These are phyloP conservation scores for Wickerhamomyces kurtzmanii DNA, from an alignment of 805 yeast species.

Conservation along the genomic window DNA sequence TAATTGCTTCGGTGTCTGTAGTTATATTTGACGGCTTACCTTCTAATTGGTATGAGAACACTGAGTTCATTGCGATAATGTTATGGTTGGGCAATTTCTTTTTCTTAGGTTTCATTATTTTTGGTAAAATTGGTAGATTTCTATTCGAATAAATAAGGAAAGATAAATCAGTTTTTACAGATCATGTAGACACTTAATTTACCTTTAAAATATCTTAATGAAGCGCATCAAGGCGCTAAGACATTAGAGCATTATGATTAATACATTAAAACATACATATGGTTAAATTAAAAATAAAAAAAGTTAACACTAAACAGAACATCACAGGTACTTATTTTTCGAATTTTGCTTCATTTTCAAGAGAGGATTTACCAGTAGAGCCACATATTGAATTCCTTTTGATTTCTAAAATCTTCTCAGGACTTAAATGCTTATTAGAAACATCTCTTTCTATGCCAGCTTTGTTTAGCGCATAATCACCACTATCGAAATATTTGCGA, in stretches of 20 bases:
- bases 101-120: constrained; percentile 54
- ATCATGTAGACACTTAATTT: too few species aligned
- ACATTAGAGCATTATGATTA: too few species aligned
- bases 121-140: constrained; percentile 62
- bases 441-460: constrained; percentile 37
- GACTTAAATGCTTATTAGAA: constrained; percentile 1
- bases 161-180: constrained; percentile 21
- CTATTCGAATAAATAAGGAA: constrained; percentile 19
- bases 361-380: constrained; percentile 40
- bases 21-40: constrained; percentile 31
- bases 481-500: constrained; percentile 87
- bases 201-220: too few species aligned
- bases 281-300: too few species aligned
- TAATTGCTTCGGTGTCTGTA: constrained; percentile 10
- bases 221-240: too few species aligned
- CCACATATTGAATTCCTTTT: constrained; percentile 51
- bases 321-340: too few species aligned
- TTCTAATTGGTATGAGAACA: constrained; percentile 46
- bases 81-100: constrained; percentile 55
- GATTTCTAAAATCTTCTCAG: constrained; percentile 47
- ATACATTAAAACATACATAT: too few species aligned
- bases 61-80: constrained; percentile 26
- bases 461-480: constrained; percentile 83
- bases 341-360: constrained; percentile 39
- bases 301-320: too few species aligned